Base-by-base conservation (phyloP, 495 filamentous ascomycete species). In the Thermothielavioides terrestris region DNA sequence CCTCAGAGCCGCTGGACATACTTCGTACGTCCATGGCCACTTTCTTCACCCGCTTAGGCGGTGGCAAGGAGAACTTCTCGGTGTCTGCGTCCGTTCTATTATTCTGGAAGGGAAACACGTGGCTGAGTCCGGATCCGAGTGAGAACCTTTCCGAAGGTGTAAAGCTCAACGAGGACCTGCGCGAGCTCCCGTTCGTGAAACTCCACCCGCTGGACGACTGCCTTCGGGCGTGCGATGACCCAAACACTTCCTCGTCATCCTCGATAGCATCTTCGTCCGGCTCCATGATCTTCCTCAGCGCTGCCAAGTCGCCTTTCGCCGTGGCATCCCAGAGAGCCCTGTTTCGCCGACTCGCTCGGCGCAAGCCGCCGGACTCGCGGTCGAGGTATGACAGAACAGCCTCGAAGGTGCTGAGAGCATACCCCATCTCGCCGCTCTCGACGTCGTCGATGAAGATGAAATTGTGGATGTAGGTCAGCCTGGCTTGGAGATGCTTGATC, bases 381-480 rank as follows among this genome's bases (percentile, higher is more conserved):
- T 83, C 77, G 15, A 99, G 77, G 66, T 99, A 96, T 8, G 89
- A 86, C 11, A 99, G 69, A 4, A 99, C 94, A 1, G 88, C 94
- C 68, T 99, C 94, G 42, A 95, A 86, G 1, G 94, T 99, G 61
- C 91, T 97, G 27, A 99, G 70, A 6, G 94, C 89, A 68, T 99
- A 99, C 21, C 94, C 94, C 73, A 90, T 85, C 69, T 99, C 94
- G 27, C 94, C 94, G 60, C 82, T 91, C 47, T 99, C 94, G 11
- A 97, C 89, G 72, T 97, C 94, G 53, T 96, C 91, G 31, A 92
- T 86, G 63, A 95, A 97, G 59, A 94, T 88, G 56, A 95, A 99
- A 50, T 92, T 85, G 45, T 89, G 85, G 81, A 99, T 94, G 62
- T 96, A 97, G 26, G 85, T 70, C 36, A 97, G 64, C 14, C 91